Conservation (phyloP, 495 filamentous ascomycete species). For the Pseudoneurospora amorphoporcata region DNA sequence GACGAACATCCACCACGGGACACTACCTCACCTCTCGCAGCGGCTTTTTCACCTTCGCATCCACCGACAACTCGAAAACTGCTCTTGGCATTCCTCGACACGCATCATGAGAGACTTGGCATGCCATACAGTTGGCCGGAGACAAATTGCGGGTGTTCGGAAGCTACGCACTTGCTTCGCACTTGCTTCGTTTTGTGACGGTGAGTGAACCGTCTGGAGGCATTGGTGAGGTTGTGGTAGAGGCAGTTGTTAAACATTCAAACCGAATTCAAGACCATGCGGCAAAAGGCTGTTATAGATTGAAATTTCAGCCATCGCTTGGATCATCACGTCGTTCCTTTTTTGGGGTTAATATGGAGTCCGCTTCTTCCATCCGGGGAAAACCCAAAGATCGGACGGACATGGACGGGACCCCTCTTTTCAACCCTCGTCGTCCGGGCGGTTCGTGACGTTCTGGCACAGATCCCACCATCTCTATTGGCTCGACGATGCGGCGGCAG, state of each 20-base stretch:
- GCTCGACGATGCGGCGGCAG: neutral
- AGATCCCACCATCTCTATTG: neutral
- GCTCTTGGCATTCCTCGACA: neutral
- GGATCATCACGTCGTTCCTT: neutral
- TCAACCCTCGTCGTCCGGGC: neutral
- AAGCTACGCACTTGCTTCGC: neutral
- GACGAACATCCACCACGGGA: neutral
- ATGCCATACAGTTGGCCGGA: neutral
- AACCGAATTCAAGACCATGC: neutral
- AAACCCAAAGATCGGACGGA: neutral
- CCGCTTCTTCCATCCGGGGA: neutral
- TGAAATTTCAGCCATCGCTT: neutral
- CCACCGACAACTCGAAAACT: neutral
- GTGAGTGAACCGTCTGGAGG: neutral
- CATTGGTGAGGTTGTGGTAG: neutral
- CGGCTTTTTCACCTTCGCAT: neutral
- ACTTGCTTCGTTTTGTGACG: neutral
- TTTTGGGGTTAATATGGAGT: neutral
- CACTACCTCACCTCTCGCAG: neutral
- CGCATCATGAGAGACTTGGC: neutral
- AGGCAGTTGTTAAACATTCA: neutral
- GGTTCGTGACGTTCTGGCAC: neutral
- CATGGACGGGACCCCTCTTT: neutral
- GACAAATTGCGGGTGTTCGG: neutral
- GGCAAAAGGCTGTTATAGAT: neutral